These are phyloP conservation scores for Vanrija humicola DNA, from an alignment of 1,284 basidiomycete species.

Conservation along the genomic window DNA sequence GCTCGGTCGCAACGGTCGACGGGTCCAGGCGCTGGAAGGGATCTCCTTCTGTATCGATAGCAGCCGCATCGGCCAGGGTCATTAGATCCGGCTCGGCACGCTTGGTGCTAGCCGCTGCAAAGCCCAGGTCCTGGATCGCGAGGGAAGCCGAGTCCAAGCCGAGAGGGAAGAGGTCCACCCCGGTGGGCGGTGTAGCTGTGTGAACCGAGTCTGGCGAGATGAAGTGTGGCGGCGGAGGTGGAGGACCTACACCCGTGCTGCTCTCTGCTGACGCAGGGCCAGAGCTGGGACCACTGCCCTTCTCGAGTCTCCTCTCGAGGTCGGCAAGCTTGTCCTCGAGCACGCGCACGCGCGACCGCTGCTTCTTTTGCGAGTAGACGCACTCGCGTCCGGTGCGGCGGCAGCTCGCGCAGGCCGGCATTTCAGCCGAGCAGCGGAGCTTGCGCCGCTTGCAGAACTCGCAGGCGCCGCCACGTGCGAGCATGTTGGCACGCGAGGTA, in stretches of 20 bases:
- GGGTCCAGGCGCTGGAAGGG: conserved; percentile 33
- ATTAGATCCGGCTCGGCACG: conserved; percentile 41
- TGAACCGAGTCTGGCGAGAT: background rate
- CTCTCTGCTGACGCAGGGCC: background rate
- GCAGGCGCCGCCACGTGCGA: conserved; percentile 45
- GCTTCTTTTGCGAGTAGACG: conserved; percentile 47
- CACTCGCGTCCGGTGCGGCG: conserved; percentile 36
- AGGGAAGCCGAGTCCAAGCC: conserved; percentile 4
- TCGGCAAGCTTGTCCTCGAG: conserved; percentile 45
- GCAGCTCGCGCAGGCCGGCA: conserved; percentile 41
- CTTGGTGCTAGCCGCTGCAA: background rate
- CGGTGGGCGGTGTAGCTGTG: conserved; percentile 1
- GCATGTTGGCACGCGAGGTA: conserved; percentile 41
- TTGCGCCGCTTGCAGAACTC: conserved; percentile 50
- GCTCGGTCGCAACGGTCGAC: conserved; percentile 26
- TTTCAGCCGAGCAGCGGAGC: conserved; percentile 44
- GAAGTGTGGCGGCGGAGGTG: background rate
- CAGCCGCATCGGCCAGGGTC: conserved; percentile 48
- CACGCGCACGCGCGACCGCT: conserved; percentile 38
- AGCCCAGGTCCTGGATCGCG: conserved; percentile 6
- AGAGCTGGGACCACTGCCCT: background rate
- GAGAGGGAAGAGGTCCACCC: conserved; percentile 5
- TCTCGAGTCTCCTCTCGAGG: conserved; percentile 32
- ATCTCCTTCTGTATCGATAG: conserved; percentile 21
- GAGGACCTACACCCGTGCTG: background rate